Percentiles rank a stretch among this genome's conserved stretches.
These are phyloP conservation scores for Panicum miliaceum DNA, from an alignment of 176 grass and related monocot species.

Conservation along the genomic window DNA sequence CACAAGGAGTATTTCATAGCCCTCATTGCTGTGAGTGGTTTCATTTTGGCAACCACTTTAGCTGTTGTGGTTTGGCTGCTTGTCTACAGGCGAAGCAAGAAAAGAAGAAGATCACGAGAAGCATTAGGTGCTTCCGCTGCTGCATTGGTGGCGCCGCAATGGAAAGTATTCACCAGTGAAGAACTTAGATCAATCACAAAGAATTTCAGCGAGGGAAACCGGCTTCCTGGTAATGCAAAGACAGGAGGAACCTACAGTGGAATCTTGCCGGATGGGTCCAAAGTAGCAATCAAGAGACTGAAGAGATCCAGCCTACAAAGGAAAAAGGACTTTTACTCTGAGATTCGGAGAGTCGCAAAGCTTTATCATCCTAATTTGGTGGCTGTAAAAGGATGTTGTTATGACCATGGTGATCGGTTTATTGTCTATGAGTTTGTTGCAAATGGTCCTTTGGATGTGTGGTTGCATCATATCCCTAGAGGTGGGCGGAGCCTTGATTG, in stretches of 20 bases:
- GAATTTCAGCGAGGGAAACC: conserved; percentile 96
- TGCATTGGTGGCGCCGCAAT: conserved; percentile 75
- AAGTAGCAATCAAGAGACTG: conserved; percentile 88
- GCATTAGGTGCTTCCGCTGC: conserved; percentile 65
- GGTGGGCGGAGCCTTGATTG: conserved; percentile 93
- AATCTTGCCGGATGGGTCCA: conserved; percentile 80
- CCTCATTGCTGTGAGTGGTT: conserved; percentile 74
- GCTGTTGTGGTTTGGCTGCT: conserved; percentile 88
- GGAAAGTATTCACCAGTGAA: conserved; percentile 91
- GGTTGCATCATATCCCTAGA: conserved; percentile 92
- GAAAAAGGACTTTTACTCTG: conserved; percentile 98
- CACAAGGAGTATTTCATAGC: conserved; percentile 86
- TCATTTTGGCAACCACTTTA: conserved; percentile 81
- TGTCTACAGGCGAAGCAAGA: conserved; percentile 83
- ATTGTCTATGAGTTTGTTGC: conserved; percentile 98
- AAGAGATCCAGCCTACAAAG: conserved; percentile 94
- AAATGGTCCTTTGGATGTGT: conserved; percentile 94
- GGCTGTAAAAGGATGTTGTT: conserved; percentile 91
- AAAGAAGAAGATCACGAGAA: conserved; percentile 82
- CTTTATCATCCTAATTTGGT: conserved; percentile 96
- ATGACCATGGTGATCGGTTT: conserved; percentile 93
- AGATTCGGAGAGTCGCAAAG: conserved; percentile 91
- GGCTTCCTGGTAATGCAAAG: conserved; percentile 95
- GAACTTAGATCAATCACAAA: conserved; percentile 94
- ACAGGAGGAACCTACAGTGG: conserved; percentile 94